Evolutionary conservation across 208 protist genomes (phyloP).

Genomic region (Leishmania turanica): DNA sequence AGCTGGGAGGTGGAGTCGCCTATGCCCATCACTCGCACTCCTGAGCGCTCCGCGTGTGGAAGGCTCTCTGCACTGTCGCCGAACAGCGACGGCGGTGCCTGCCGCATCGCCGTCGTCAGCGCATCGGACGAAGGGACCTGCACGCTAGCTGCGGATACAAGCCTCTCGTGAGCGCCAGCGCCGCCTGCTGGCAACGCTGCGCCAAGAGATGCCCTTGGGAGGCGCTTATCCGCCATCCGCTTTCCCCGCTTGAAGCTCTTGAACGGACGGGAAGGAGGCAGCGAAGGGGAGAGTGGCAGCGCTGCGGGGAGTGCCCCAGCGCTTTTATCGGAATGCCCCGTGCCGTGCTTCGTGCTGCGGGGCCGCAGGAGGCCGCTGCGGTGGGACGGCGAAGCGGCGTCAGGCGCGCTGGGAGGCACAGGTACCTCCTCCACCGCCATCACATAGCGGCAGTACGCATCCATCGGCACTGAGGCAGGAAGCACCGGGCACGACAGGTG

Average conservation of each 20-base stretch:
- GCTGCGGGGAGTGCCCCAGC: background rate
- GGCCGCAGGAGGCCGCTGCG: background rate
- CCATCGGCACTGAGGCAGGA: constrained; percentile 48
- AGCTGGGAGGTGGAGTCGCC: constrained; percentile 1
- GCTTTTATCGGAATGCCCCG: background rate
- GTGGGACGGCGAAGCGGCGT: background rate
- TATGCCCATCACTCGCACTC: background rate
- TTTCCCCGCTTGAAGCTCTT: constrained; percentile 1
- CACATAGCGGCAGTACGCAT: constrained; percentile 68
- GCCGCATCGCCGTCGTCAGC: constrained; percentile 28
- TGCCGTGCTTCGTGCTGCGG: background rate
- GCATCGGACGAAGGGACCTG: constrained; percentile 12
- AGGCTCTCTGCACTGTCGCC: background rate
- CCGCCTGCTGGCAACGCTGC: background rate
- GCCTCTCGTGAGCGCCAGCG: background rate
- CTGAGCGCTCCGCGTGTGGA: constrained; percentile 1
- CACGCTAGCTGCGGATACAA: background rate
- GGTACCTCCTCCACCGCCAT: constrained; percentile 34
- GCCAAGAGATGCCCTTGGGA: background rate
- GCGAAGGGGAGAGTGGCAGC: constrained; percentile 3
- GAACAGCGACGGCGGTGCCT: background rate
- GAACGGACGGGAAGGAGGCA: background rate
- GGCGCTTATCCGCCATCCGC: background rate
- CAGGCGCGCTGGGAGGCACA: background rate
- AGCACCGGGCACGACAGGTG: constrained; percentile 9